Evolutionary conservation across 2,329 filamentous ascomycete genomes (phyloP).

Genomic region (Fusarium hainanense): DNA sequence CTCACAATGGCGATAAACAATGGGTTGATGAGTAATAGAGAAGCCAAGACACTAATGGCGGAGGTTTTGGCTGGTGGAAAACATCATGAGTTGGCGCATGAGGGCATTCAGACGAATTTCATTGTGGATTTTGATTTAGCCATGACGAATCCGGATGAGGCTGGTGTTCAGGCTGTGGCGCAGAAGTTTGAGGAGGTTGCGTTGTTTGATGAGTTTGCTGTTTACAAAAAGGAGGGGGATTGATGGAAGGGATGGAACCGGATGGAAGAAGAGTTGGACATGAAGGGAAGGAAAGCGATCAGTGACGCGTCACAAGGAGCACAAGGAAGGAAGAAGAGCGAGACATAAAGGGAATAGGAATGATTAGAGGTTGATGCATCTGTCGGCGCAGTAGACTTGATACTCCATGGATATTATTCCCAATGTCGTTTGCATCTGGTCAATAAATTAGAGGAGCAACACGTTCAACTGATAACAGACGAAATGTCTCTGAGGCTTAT

Average conservation of each 20-base stretch:
- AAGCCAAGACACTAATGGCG: neutral
- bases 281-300: too few relatives aligned
- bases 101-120: neutral
- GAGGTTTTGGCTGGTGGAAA: neutral
- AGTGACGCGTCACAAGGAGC: neutral
- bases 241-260: neutral
- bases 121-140: slow-evolving; percentile 13
- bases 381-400: neutral
- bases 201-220: slow-evolving; percentile 17
- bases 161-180: neutral
- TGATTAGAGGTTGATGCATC: neutral
- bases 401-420: neutral
- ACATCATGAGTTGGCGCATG: neutral
- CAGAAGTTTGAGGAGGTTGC: slow-evolving; percentile 14
- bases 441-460: too few relatives aligned
- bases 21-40: neutral
- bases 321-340: neutral
- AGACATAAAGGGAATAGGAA: neutral
- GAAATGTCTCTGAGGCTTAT: too few relatives aligned
- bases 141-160: neutral
- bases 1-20: slow-evolving; percentile 9
- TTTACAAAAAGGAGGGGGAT: slow-evolving; percentile 9
- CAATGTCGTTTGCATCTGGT: too few relatives aligned
- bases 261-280: neutral
- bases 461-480: too few relatives aligned